phyloP scores from a whole-genome alignment of 257 asterid species.

The Ajuga chamaepitys region DNA sequence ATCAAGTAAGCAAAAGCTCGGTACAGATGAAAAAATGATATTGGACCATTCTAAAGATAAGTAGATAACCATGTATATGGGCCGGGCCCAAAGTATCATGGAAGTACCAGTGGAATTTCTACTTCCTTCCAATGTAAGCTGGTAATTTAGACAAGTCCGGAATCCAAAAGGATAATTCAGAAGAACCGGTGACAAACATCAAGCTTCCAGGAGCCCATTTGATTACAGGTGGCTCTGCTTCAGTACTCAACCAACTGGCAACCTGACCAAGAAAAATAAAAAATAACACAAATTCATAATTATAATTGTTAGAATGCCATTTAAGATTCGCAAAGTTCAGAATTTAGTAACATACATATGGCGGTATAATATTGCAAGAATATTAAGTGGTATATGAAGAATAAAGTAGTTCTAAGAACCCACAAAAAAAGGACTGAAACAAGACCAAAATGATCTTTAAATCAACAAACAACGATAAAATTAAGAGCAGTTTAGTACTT shows the following conservation, averaged over 20 bases:
- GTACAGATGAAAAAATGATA: not conserved
- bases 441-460: not conserved
- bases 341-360: not conserved
- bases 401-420: not conserved
- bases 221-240: conserved; percentile 79
- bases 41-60: not conserved
- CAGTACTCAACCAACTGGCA: conserved; percentile 93
- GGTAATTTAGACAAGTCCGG: conserved; percentile 92
- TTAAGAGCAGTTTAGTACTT: conserved; percentile 35
- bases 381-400: not conserved
- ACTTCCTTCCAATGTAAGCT: conserved; percentile 86
- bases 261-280: conserved; percentile 38
- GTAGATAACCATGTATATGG: not conserved
- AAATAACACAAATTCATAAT: not conserved
- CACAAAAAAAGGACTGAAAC: not conserved
- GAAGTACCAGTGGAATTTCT: conserved; percentile 17
- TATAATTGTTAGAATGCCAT: not conserved
- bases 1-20: conserved; percentile 4
- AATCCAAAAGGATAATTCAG: conserved; percentile 92
- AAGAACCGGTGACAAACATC: conserved; percentile 94
- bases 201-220: conserved; percentile 95
- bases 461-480: not conserved
- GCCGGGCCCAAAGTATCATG: not conserved
- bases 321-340: not conserved
- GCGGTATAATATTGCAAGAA: not conserved